Base-by-base conservation (phyloP, 2,329 filamentous ascomycete species). In the Fusarium odoratissimum region DNA sequence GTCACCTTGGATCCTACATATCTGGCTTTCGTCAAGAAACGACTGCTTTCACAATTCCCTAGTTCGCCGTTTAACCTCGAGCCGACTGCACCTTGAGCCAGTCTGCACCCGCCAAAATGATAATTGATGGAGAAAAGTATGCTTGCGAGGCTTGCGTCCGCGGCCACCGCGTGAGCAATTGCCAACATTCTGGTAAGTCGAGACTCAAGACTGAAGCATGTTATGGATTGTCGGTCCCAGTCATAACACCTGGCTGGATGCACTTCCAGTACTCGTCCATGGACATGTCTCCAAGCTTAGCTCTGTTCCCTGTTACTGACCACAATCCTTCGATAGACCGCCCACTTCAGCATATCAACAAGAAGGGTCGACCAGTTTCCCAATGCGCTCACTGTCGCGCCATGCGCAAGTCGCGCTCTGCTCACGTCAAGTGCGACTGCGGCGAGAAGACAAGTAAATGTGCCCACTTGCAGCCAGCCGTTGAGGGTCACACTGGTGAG, bases 151-250 rank as follows among this genome's bases (percentile, higher is more conserved):
- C 95, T 85, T 99, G 96, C 86, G 95, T 99, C 82, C 93, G 96
- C 84, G 96, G 96, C 81, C 96, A 99, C 87, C 94, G 96, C 82
- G 96, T 99, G 82, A 98, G 95, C 92, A 97, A 96, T 82, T 99
- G 96, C 88, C 94, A 95, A 83, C 96, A 99, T 84, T 90, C 91
- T 83, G 95, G 95, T 97, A 90, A 87, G 93, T 67, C 41, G 28
- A 56, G 54, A 33, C 42, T 67, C 42, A 25, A 62, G 49, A 45
- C 25, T 17, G 17, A 46, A 38, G 23, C n/a, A 62, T 44, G 37
- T 14, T 35, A 25, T 38, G 41, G 51, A 33, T 37, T 48, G 35
- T 54, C 30, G 35, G n/a, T 44, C 25, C 38, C 40, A 31, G 33
- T 42, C 49, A 31, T 31, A 25, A 21, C n/a, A 42, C 38, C n/a